These are phyloP conservation scores for Epichloe sp. DNA, from an alignment of 2,329 filamentous ascomycete genomes.

Conservation along the genomic window DNA sequence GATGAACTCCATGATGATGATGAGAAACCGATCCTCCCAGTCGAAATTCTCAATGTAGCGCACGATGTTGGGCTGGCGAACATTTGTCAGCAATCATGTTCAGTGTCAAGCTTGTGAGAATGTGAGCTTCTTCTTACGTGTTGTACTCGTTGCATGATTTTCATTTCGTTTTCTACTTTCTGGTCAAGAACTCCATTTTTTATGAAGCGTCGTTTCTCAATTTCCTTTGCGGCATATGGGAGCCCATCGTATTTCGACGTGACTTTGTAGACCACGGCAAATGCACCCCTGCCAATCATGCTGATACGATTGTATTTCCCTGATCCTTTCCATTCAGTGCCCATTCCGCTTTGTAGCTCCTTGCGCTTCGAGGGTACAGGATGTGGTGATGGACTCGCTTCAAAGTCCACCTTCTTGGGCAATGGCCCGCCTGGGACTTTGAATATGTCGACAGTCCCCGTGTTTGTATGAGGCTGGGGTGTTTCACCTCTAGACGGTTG, in stretches of 20 bases:
- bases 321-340: constrained; percentile 69
- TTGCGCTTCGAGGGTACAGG: constrained; percentile 12
- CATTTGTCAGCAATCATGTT: neutral
- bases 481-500: constrained; percentile 33
- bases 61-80: constrained; percentile 65
- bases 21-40: constrained; percentile 68
- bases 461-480: constrained; percentile 13
- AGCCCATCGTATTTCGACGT: constrained; percentile 74
- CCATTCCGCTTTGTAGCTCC: constrained; percentile 20
- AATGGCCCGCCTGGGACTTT: constrained; percentile 11
- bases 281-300: constrained; percentile 81
- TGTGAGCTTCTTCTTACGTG: constrained; percentile 47
- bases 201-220: constrained; percentile 86
- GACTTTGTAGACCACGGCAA: constrained; percentile 85
- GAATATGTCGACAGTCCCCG: constrained; percentile 31
- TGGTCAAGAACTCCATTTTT: constrained; percentile 83
- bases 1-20: constrained; percentile 95
- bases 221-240: constrained; percentile 82
- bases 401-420: constrained; percentile 4
- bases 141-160: constrained; percentile 75
- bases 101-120: neutral
- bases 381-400: constrained; percentile 2
- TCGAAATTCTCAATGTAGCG: constrained; percentile 83
- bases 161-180: constrained; percentile 94
- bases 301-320: constrained; percentile 71